Conservation (phyloP, 192 early-diverging fungal species). For the Entophlyctis helioformis region DNA sequence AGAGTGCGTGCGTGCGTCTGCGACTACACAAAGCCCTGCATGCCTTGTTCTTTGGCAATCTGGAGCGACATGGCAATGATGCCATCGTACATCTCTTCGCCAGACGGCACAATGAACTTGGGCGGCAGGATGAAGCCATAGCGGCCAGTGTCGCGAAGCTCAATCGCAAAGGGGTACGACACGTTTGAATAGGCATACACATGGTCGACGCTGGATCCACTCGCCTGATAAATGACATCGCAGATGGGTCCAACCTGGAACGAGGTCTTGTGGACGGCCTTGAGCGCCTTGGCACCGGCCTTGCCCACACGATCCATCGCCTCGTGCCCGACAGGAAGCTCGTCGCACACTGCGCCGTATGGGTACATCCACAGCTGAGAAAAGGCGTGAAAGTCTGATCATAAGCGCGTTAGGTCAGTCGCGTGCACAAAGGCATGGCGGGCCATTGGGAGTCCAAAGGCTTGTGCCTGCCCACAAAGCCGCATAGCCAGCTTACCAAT, state of each 20-base stretch:
- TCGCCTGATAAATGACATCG: constrained; percentile 41
- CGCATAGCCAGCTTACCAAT: constrained; percentile 15
- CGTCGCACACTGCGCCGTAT: constrained; percentile 42
- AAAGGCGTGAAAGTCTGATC: constrained; percentile 39
- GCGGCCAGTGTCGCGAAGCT: constrained; percentile 37
- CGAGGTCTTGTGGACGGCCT: constrained; percentile 42
- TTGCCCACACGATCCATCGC: constrained; percentile 20
- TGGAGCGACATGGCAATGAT: constrained; percentile 9
- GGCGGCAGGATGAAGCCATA: constrained; percentile 48
- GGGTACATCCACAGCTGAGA: constrained; percentile 54
- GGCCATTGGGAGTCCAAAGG: too few relatives aligned
- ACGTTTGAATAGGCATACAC: constrained; percentile 37
- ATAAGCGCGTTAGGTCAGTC: background rate
- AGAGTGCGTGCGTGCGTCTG: too few relatives aligned
- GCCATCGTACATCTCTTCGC: constrained; percentile 9
- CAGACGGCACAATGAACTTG: constrained; percentile 35
- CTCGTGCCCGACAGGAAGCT: constrained; percentile 28
- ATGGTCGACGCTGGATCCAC: constrained; percentile 45
- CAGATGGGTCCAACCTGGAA: constrained; percentile 41
- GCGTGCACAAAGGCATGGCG: background rate
- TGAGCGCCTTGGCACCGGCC: constrained; percentile 38
- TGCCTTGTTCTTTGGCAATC: too few relatives aligned
- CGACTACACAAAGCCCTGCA: too few relatives aligned
- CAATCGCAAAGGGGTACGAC: constrained; percentile 46
- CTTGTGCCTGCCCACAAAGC: too few relatives aligned